Evolutionary conservation across 345 rosid species (phyloP).

Genomic region (Eutrema japonicum): DNA sequence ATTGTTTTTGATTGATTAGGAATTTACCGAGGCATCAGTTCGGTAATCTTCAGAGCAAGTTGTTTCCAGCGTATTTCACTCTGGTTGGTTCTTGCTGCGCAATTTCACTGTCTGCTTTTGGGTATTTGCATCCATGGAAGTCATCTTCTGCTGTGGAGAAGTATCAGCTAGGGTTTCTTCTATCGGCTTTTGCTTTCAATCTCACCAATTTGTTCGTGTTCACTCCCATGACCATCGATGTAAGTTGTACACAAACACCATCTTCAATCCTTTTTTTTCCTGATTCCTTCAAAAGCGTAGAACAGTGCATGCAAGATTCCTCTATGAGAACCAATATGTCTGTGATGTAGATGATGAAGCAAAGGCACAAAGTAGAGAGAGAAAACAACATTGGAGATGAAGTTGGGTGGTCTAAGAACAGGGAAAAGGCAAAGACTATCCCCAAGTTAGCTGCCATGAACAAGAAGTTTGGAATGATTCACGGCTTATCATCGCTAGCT

Average conservation of each 20-base stretch:
- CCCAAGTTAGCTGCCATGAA: slow-evolving; percentile 97
- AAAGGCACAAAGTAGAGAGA: slow-evolving; percentile 95
- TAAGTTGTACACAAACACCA: slow-evolving; percentile 31
- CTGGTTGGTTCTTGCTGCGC: slow-evolving; percentile 83
- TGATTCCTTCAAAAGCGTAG: neutral
- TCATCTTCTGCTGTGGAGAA: slow-evolving; percentile 68
- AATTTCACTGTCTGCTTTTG: slow-evolving; percentile 66
- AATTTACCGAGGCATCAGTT: slow-evolving; percentile 94
- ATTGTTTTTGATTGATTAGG: slow-evolving; percentile 44
- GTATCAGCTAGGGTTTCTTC: slow-evolving; percentile 92
- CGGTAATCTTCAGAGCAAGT: slow-evolving; percentile 92
- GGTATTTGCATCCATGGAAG: slow-evolving; percentile 93
- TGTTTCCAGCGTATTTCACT: slow-evolving; percentile 96
- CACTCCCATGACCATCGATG: slow-evolving; percentile 95
- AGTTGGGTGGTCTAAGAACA: slow-evolving; percentile 89
- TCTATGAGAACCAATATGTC: neutral
- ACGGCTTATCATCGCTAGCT: slow-evolving; percentile 93
- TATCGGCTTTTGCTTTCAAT: slow-evolving; percentile 78
- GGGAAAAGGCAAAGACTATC: slow-evolving; percentile 71
- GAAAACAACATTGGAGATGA: slow-evolving; percentile 79
- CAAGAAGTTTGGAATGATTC: slow-evolving; percentile 99
- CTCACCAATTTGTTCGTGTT: slow-evolving; percentile 87
- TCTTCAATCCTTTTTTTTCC: neutral
- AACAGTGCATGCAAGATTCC: neutral
- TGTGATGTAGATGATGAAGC: slow-evolving; percentile 84